These are phyloP conservation scores for Erigeron philadelphicus DNA, from an alignment of 140 eudicot genomes.

Conservation along the genomic window DNA sequence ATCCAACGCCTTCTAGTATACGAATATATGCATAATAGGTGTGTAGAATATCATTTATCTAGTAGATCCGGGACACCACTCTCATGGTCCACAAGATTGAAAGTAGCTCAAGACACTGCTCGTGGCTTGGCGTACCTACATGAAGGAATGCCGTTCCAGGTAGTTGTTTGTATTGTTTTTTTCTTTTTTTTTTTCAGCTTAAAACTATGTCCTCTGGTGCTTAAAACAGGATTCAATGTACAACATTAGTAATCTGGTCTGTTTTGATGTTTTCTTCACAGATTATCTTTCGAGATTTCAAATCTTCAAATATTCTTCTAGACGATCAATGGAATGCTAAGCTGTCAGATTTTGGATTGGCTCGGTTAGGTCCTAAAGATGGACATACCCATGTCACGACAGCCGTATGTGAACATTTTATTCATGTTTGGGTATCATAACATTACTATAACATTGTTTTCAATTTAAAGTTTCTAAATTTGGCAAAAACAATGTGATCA, in stretches of 20 bases:
- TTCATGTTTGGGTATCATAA: background rate
- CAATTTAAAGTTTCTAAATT: background rate
- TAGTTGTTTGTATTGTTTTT: slow-evolving; percentile 8
- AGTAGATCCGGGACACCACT: slow-evolving; percentile 41
- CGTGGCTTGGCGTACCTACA: slow-evolving; percentile 76
- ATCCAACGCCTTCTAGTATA: slow-evolving; percentile 75
- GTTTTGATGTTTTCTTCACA: slow-evolving; percentile 12
- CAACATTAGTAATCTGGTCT: slow-evolving; percentile 8
- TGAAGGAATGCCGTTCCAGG: slow-evolving; percentile 93
- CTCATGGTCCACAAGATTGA: slow-evolving; percentile 70
- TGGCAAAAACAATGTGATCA: slow-evolving; percentile 19
- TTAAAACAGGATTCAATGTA: background rate
- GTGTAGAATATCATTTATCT: slow-evolving; percentile 74
- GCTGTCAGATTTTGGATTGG: slow-evolving; percentile 91
- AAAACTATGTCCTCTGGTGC: background rate
- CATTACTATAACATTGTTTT: background rate
- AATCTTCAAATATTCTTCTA: slow-evolving; percentile 82
- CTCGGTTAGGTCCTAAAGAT: slow-evolving; percentile 83
- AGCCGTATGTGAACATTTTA: slow-evolving; percentile 42
- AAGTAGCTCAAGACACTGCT: slow-evolving; percentile 78
- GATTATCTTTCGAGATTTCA: slow-evolving; percentile 87
- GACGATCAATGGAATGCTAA: slow-evolving; percentile 92
- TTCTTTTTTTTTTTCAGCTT: background rate
- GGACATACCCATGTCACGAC: slow-evolving; percentile 80
- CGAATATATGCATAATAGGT: slow-evolving; percentile 64